phyloP scores from a whole-genome alignment of 2,329 filamentous ascomycete species.

The Sclerotinia spermophila region DNA sequence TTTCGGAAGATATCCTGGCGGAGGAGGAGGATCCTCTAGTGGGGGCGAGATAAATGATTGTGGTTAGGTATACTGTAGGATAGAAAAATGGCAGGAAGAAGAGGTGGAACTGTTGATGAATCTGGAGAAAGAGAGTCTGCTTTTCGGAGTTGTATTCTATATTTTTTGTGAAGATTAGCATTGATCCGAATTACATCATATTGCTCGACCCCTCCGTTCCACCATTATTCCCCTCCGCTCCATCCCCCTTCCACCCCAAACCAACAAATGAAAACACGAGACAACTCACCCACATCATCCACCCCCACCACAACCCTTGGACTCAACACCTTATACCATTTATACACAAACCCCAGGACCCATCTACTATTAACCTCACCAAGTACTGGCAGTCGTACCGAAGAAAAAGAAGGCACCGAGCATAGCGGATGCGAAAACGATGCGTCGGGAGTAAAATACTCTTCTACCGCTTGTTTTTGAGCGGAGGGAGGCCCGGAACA shows the following conservation, averaged over 20 bases:
- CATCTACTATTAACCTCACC: constrained; percentile 57
- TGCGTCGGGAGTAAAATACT: constrained; percentile 70
- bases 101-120: constrained; percentile 72
- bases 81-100: constrained; percentile 75
- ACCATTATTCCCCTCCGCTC: background rate
- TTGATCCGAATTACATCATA: background rate
- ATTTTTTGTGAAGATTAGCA: background rate
- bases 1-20: background rate
- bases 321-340: constrained; percentile 81
- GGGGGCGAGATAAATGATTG: constrained; percentile 60
- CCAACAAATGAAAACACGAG: background rate
- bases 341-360: constrained; percentile 66
- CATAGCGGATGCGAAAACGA: constrained; percentile 78
- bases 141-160: constrained; percentile 63
- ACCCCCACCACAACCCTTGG: constrained; percentile 67
- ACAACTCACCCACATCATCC: constrained; percentile 49
- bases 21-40: constrained; percentile 37
- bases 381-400: constrained; percentile 42
- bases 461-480: constrained; percentile 62
- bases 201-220: background rate
- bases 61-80: constrained; percentile 63
- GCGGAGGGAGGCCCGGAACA: constrained; percentile 62
- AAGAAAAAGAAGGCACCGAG: constrained; percentile 55
- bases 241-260: background rate
- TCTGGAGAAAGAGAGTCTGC: constrained; percentile 66